Percentiles rank a stretch among this genome's conserved stretches.
phyloP scores from a whole-genome alignment of 2,329 filamentous ascomycete species.

The Aspergillus neotritici region DNA sequence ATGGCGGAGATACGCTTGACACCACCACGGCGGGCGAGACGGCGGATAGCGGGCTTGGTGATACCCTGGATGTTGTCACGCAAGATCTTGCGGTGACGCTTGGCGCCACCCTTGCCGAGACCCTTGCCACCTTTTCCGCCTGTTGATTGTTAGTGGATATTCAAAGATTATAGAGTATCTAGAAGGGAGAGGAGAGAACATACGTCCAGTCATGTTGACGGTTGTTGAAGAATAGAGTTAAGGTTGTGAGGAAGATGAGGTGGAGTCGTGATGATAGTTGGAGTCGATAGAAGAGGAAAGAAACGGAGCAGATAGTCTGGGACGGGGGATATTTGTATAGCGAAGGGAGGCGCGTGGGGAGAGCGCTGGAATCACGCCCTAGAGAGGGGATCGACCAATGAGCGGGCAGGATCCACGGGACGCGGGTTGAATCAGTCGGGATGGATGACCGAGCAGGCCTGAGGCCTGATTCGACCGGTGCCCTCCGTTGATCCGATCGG shows the following conservation, averaged over 20 bases:
- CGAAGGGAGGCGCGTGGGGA: slow-evolving; percentile 21
- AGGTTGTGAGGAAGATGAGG: slow-evolving; percentile 23
- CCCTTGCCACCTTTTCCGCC: slow-evolving; percentile 96
- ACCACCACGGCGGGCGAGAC: slow-evolving; percentile 98
- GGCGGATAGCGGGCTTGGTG: slow-evolving; percentile 95
- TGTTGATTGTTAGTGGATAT: slow-evolving; percentile 34
- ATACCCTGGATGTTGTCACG: slow-evolving; percentile 99
- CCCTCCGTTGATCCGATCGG: slow-evolving; percentile 22
- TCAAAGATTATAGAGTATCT: slow-evolving; percentile 4
- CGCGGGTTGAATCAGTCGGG: slow-evolving; percentile 25
- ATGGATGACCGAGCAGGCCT: slow-evolving; percentile 21
- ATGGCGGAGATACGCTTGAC: slow-evolving; percentile 99
- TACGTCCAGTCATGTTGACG: slow-evolving; percentile 56
- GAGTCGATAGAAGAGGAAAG: slow-evolving; percentile 19
- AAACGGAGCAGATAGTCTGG: slow-evolving; percentile 19
- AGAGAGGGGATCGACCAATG: slow-evolving; percentile 32
- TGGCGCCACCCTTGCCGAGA: slow-evolving; percentile 96
- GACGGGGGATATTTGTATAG: slow-evolving; percentile 39
- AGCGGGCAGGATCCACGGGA: slow-evolving; percentile 24
- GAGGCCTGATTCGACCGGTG: slow-evolving; percentile 21
- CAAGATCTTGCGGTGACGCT: slow-evolving; percentile 98
- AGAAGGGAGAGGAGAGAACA: slow-evolving; percentile 38
- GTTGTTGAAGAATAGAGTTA: slow-evolving; percentile 23
- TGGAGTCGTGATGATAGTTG: slow-evolving; percentile 23
- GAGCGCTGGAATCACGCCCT: slow-evolving; percentile 35